Conservation (phyloP, 768 basidiomycete genomes). For the Mycena chlorophos region DNA sequence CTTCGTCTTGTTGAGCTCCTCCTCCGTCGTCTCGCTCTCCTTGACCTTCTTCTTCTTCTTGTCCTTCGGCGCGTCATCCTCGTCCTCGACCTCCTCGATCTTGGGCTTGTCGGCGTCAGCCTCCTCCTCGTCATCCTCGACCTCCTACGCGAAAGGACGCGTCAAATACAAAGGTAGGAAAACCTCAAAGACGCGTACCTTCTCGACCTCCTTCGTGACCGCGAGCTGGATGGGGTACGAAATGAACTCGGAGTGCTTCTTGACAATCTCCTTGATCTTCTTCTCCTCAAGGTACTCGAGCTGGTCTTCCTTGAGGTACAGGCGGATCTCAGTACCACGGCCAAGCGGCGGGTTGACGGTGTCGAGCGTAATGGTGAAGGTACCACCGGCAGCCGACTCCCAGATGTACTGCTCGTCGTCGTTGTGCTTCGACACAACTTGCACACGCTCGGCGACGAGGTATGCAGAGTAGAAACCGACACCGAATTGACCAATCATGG, state of each 20-base stretch:
- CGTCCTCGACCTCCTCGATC: constrained; percentile 82
- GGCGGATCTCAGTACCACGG: constrained; percentile 90
- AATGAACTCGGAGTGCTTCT: constrained; percentile 99
- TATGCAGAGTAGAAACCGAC: constrained; percentile 99
- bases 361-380: constrained; percentile 97
- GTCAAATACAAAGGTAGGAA: constrained; percentile 32
- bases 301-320: constrained; percentile 97
- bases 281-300: constrained; percentile 99
- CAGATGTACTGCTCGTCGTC: constrained; percentile 99
- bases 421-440: constrained; percentile 98
- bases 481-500: constrained; percentile 99
- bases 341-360: constrained; percentile 86
- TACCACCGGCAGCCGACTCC: constrained; percentile 99
- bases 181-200: constrained; percentile 60
- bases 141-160: constrained; percentile 56
- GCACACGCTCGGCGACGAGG: constrained; percentile 97
- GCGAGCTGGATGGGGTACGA: constrained; percentile 99
- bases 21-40: constrained; percentile 88
- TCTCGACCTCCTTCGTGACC: constrained; percentile 99
- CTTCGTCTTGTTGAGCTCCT: constrained; percentile 99
- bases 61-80: constrained; percentile 81
- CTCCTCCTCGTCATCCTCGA: constrained; percentile 79
- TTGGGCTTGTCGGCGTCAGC: constrained; percentile 70
- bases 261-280: constrained; percentile 99
- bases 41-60: constrained; percentile 96